A percentile compares a stretch with the other conserved stretches of the same genome.
Conservation (phyloP, 2,329 filamentous ascomycete genomes). For the Rachicladosporium sp. region DNA sequence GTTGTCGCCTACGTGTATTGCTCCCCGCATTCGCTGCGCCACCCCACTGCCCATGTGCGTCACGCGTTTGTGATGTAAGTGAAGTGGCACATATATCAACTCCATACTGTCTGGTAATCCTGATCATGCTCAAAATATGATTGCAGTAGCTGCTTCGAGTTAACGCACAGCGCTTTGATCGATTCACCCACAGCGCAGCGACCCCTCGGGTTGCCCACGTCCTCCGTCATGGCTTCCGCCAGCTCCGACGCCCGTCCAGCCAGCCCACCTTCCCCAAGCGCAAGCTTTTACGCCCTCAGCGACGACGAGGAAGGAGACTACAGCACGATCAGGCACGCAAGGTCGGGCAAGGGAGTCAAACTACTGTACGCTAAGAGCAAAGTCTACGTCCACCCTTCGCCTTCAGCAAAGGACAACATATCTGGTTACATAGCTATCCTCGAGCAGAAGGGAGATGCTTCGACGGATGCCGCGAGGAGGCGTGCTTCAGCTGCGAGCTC, state of each 20-base stretch:
- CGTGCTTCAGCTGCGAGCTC: neutral
- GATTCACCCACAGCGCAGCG: too few relatives aligned
- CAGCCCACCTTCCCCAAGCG: conserved; percentile 57
- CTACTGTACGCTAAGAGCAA: conserved; percentile 95
- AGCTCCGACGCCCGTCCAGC: conserved; percentile 5
- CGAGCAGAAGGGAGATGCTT: conserved; percentile 59
- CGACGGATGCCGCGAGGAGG: conserved; percentile 6
- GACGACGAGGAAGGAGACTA: conserved; percentile 95
- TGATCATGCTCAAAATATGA: too few relatives aligned
- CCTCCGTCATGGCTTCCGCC: too few relatives aligned
- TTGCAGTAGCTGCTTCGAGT: too few relatives aligned
- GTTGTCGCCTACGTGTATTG: too few relatives aligned
- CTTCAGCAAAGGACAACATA: conserved; percentile 91
- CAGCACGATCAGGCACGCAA: conserved; percentile 76
- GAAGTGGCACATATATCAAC: too few relatives aligned
- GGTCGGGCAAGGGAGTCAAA: conserved; percentile 74
- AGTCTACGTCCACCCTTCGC: conserved; percentile 92
- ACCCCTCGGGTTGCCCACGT: too few relatives aligned
- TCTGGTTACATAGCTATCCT: conserved; percentile 84
- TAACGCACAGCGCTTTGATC: too few relatives aligned
- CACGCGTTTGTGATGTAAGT: too few relatives aligned
- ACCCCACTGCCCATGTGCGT: too few relatives aligned
- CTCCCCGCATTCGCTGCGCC: too few relatives aligned
- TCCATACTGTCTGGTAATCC: too few relatives aligned
- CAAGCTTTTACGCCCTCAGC: conserved; percentile 88